phyloP scores from a whole-genome alignment of 2,329 filamentous ascomycete genomes.

The Pseudopyricularia cyperi region DNA sequence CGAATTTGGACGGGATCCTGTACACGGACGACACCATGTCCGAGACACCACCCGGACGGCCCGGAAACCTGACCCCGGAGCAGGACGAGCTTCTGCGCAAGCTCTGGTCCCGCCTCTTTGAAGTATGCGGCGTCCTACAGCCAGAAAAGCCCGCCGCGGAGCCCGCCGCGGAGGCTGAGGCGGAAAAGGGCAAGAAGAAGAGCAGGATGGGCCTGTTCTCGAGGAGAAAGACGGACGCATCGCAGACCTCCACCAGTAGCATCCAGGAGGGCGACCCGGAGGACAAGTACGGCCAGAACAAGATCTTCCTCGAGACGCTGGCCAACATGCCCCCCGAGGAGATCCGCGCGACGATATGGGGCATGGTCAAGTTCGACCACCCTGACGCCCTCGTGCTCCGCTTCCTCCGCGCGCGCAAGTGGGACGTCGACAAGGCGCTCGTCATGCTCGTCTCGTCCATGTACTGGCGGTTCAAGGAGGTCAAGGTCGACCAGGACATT shows the following conservation, averaged over 20 bases:
- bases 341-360: slow-evolving; percentile 74
- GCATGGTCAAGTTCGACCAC: slow-evolving; percentile 89
- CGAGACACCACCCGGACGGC: slow-evolving; percentile 51
- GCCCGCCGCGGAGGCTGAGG: slow-evolving; percentile 13
- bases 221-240: slow-evolving; percentile 39
- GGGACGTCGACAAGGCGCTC: slow-evolving; percentile 86
- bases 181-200: slow-evolving; percentile 61
- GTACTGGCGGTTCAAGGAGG: slow-evolving; percentile 74
- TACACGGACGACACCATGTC: slow-evolving; percentile 2
- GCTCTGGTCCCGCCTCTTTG: slow-evolving; percentile 67
- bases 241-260: slow-evolving; percentile 15
- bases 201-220: slow-evolving; percentile 58
- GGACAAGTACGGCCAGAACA: slow-evolving; percentile 87
- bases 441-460: slow-evolving; percentile 92
- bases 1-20: neutral
- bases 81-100: slow-evolving; percentile 81
- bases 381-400: slow-evolving; percentile 74
- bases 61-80: slow-evolving; percentile 78
- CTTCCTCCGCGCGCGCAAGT: slow-evolving; percentile 82
- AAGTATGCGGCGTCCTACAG: slow-evolving; percentile 52
- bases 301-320: slow-evolving; percentile 73
- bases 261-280: slow-evolving; percentile 37
- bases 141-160: slow-evolving; percentile 12
- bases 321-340: slow-evolving; percentile 64
- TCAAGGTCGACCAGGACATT: slow-evolving; percentile 82